phyloP scores from a whole-genome alignment of 1,284 basidiomycete species.

The Cryptococcus floricola region DNA sequence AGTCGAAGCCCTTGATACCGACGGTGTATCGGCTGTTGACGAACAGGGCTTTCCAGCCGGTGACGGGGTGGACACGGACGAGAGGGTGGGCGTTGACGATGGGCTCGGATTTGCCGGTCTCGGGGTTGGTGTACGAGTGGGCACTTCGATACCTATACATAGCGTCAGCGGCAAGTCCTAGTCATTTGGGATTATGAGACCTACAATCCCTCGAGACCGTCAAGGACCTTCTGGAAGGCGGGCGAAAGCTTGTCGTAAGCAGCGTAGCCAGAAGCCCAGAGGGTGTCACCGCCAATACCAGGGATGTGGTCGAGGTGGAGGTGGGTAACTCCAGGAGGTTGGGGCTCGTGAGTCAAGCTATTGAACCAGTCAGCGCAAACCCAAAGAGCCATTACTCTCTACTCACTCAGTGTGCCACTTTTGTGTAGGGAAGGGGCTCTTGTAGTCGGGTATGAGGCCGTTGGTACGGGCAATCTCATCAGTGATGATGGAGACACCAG shows the following conservation, averaged over 20 bases:
- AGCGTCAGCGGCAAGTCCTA: not conserved
- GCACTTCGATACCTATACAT: slow-evolving; percentile 22
- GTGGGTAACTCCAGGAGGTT: slow-evolving; percentile 61
- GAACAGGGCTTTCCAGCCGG: slow-evolving; percentile 63
- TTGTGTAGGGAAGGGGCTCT: slow-evolving; percentile 33
- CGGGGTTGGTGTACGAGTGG: slow-evolving; percentile 29
- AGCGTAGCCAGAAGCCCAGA: slow-evolving; percentile 54
- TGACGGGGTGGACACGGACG: slow-evolving; percentile 51
- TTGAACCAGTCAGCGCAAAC: not conserved
- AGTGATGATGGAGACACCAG: slow-evolving; percentile 10
- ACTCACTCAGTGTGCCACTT: slow-evolving; percentile 19
- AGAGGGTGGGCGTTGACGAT: slow-evolving; percentile 64
- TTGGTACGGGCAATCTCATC: slow-evolving; percentile 14
- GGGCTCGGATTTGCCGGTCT: slow-evolving; percentile 55
- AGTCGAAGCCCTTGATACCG: slow-evolving; percentile 21
- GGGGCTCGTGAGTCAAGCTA: slow-evolving; percentile 13
- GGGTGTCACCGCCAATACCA: slow-evolving; percentile 32
- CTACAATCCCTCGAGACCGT: slow-evolving; percentile 32
- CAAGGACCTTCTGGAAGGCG: slow-evolving; percentile 28
- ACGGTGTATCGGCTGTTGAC: slow-evolving; percentile 54
- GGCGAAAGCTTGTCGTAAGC: slow-evolving; percentile 38
- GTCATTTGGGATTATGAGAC: not conserved
- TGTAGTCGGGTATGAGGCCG: slow-evolving; percentile 8
- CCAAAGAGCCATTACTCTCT: not conserved
- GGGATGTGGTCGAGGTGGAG: slow-evolving; percentile 51